These are phyloP conservation scores for Cyberlindnera euphorbiiphila DNA, from an alignment of 805 yeast genomes.

Conservation along the genomic window DNA sequence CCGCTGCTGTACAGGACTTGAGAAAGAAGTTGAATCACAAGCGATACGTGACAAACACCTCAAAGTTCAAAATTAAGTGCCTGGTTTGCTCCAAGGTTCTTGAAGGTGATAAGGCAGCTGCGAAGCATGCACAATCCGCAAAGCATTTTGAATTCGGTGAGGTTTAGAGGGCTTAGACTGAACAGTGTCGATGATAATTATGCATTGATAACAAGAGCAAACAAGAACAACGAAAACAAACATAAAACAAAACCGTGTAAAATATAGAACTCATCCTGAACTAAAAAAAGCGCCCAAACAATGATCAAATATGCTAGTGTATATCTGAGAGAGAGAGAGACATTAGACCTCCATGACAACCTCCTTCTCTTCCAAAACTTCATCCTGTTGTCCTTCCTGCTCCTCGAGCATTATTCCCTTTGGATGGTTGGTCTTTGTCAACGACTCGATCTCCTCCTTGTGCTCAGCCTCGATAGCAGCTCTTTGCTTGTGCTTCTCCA, in stretches of 20 bases:
- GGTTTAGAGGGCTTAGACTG: no score
- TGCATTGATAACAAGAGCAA: background rate
- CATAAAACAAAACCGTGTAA: constrained; percentile 1
- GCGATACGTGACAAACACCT: constrained; percentile 65
- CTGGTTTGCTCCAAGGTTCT: constrained; percentile 47
- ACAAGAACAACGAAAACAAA: background rate
- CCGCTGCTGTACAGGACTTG: constrained; percentile 37
- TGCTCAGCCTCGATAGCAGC: constrained; percentile 44
- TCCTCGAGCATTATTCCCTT: constrained; percentile 28
- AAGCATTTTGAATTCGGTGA: constrained; percentile 63
- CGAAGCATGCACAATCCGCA: constrained; percentile 57
- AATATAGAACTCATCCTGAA: background rate
- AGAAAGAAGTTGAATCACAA: constrained; percentile 42
- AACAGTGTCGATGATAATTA: no score
- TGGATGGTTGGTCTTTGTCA: constrained; percentile 27
- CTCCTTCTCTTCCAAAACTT: constrained; percentile 21
- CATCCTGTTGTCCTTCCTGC: constrained; percentile 11
- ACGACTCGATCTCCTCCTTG: constrained; percentile 37
- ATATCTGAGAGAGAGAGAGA: no score
- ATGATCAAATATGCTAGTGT: no score
- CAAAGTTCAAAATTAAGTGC: constrained; percentile 54
- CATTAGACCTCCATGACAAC: constrained; percentile 24
- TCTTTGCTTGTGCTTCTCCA: constrained; percentile 52
- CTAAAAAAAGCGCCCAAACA: background rate
- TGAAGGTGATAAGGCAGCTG: constrained; percentile 62